Percentiles rank a stretch among this genome's conserved stretches.
phyloP scores from a whole-genome alignment of 2,329 filamentous ascomycete genomes.

The Phoma sp. region DNA sequence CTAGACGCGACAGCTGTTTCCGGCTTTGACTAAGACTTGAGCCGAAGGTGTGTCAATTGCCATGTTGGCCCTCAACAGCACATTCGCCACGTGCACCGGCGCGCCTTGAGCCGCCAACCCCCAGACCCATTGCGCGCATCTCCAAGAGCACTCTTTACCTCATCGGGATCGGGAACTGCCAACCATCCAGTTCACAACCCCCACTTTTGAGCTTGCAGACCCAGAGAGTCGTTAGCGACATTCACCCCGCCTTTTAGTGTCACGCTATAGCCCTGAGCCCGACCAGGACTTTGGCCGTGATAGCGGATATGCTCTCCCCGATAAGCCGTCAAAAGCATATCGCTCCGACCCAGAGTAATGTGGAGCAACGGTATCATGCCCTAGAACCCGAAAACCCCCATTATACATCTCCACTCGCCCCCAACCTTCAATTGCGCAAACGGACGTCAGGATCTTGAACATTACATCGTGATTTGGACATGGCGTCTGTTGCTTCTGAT shows the following conservation, averaged over 20 bases:
- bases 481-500: slow-evolving; percentile 27
- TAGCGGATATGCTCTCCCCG: slow-evolving; percentile 22
- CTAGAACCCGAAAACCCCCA: slow-evolving; percentile 27
- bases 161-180: not conserved
- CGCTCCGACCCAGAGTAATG: slow-evolving; percentile 15
- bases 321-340: slow-evolving; percentile 18
- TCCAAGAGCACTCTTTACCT: not conserved
- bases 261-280: slow-evolving; percentile 9
- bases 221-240: slow-evolving; percentile 10
- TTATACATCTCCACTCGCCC: slow-evolving; percentile 31
- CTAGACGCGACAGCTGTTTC: not conserved
- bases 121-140: slow-evolving; percentile 3
- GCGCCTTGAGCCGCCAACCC: slow-evolving; percentile 2
- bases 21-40: slow-evolving; percentile 18
- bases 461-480: slow-evolving; percentile 9
- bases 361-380: not conserved
- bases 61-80: not conserved
- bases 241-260: slow-evolving; percentile 26
- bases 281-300: slow-evolving; percentile 18
- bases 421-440: slow-evolving; percentile 38
- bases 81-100: not conserved
- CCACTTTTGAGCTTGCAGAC: slow-evolving; percentile 23
- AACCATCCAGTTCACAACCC: slow-evolving; percentile 1
- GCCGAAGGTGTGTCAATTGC: slow-evolving; percentile 21
- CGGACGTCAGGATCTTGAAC: slow-evolving; percentile 13